Base-by-base conservation (phyloP, 257 asterid genomes). In the Pogostemon cablin region DNA sequence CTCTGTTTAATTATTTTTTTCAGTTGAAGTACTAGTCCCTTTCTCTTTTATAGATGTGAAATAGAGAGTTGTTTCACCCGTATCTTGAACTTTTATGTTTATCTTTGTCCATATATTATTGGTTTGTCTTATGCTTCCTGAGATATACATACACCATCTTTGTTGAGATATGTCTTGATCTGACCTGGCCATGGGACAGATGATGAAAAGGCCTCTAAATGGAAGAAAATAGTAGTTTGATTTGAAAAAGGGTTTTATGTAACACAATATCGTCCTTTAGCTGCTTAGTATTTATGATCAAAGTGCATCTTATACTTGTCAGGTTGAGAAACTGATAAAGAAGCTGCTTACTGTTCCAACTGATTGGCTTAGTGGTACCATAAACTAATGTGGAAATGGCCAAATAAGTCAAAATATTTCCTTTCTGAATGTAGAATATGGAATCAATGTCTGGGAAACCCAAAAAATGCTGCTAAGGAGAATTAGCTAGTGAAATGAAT, bases 401-500 rank as follows among this genome's bases (percentile, higher is more conserved):
- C 92, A 82, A 52, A 72, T 85, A 58, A 81, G 84, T 88, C 83
- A 85, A 54, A 86, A 86, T 43, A 46, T 83, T 69, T 84, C 95
- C 68, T 75, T 76, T 37, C 89, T 85, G 58, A 81, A 86, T 76
- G 78, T 75, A 58, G 97, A 93, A 74, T 84, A 80, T 50, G 96
- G 95, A 70, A 79, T 86, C 39, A 86, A 74, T 71, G 78, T 86
- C 65, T 86, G 98, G 82, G 99, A 95, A 85, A 86, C 98, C 48
- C 99, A 91, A 78, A 91, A 98, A 84, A 89, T 91, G 97, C 88
- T 91, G 77, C 78, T 95, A 75, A 97, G 89, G 85, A 86, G 99
- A 81, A 89, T 95, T 95, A 61, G 98, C 98, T 54, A 91, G 97
- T 63, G 99, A 95, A 84, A 91, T 95, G 99, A 95, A 91, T 79